A percentile compares a stretch with the other conserved stretches of the same genome.
These are phyloP conservation scores for Aspergillus pseudonomiae DNA, from an alignment of 2,329 filamentous ascomycete genomes.

Conservation along the genomic window DNA sequence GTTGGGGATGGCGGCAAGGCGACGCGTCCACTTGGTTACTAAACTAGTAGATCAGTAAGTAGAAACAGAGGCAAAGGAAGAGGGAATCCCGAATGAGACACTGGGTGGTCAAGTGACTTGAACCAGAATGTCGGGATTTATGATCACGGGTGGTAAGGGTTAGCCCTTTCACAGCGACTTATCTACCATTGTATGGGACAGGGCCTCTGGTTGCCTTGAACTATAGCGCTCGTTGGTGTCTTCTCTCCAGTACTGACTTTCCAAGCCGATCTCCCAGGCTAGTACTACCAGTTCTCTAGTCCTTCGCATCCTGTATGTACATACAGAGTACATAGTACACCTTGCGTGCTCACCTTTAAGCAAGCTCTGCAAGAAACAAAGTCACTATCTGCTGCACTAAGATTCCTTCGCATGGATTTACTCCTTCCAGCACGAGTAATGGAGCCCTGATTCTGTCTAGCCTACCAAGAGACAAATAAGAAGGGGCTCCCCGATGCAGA, in stretches of 20 bases:
- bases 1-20: background rate
- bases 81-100: background rate
- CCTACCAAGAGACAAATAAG: background rate
- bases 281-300: background rate
- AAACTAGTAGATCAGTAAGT: background rate
- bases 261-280: background rate
- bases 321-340: background rate
- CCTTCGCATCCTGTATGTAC: background rate
- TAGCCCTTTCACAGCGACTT: background rate
- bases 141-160: background rate
- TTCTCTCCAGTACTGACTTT: background rate
- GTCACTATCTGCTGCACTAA: background rate
- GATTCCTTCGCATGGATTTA: background rate
- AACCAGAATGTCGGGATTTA: background rate
- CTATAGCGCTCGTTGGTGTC: background rate
- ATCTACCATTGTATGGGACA: background rate
- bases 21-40: background rate
- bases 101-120: slow-evolving; percentile 1
- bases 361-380: background rate
- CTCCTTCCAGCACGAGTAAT: background rate
- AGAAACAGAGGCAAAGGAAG: background rate
- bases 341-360: background rate
- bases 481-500: background rate
- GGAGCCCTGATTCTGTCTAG: background rate
- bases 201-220: background rate